A percentile compares a stretch with the other conserved stretches of the same genome.
phyloP scores from a whole-genome alignment of 1,139 yeast genomes.

The Geotrichum klebahnii region DNA sequence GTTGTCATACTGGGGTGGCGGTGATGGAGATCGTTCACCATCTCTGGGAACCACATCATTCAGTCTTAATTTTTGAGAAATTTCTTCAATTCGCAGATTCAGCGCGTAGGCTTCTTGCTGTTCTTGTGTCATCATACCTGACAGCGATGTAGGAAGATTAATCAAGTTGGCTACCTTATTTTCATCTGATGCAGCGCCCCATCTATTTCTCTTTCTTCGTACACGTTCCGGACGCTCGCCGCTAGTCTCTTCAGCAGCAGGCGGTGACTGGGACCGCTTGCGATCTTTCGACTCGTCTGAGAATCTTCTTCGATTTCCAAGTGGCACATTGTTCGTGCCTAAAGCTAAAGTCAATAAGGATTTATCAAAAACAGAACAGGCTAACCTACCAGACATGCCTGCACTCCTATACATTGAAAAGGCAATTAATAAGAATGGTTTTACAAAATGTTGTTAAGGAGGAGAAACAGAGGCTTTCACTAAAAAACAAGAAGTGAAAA shows the following conservation, averaged over 20 bases:
- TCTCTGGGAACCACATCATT: constrained; percentile 44
- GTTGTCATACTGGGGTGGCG: constrained; percentile 86
- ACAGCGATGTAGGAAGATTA: constrained; percentile 43
- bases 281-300: constrained; percentile 20
- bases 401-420: constrained; percentile 13
- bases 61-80: constrained; percentile 54
- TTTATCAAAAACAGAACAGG: background rate
- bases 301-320: constrained; percentile 30
- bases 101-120: constrained; percentile 80
- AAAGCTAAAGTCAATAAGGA: constrained; percentile 1
- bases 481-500: too few relatives aligned
- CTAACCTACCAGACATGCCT: constrained; percentile 11
- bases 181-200: constrained; percentile 36
- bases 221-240: constrained; percentile 14
- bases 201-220: constrained; percentile 31
- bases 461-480: too few relatives aligned
- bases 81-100: constrained; percentile 73
- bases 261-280: constrained; percentile 6
- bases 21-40: constrained; percentile 64
- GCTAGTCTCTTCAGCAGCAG: background rate
- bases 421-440: background rate
- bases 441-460: too few relatives aligned
- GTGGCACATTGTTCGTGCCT: constrained; percentile 35
- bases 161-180: constrained; percentile 36
- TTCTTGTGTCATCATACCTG: constrained; percentile 68